Base-by-base conservation (phyloP, 73 alveolate species). In the Paramecium primaurelia region DNA sequence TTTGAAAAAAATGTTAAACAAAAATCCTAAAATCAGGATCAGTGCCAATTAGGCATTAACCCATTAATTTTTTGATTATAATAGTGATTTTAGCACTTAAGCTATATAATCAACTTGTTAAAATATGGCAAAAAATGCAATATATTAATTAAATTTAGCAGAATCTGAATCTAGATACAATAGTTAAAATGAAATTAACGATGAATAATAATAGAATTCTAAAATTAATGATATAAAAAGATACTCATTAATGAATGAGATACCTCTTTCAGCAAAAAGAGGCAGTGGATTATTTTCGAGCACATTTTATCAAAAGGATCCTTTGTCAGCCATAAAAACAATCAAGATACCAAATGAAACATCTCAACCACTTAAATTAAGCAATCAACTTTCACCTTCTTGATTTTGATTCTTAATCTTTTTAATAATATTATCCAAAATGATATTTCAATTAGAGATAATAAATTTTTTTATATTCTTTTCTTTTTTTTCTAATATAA, bases 1-100 rank as follows among this genome's bases (percentile, higher is more conserved):
- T 30, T 20, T 87, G 40, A 32, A 40, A 68, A 87, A 42, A 44
- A 87, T 87, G 93, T 89, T 87, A 22, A 59, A 22, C 11, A 87
- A 77, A 36, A 73, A 87, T 87, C 93, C 93, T 26, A 64, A 73
- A 40, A 18, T 59, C 20, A 87, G 93, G 42, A 37, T 58, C 4
- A 87, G 51, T 87, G 86, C 86, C 26, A 12, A n/a, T 38, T 59
- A 87, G 32, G 59, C 68, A 58, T 77, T 87, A 40, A 25, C 37
- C 36, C 93, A 87, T 64, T 45, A 75, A 5, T 87, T 73, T 49
- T 42, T 75, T 75, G 88, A 64, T 64, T 28, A 22, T 0, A 64
- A 64, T 34, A 64, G 47, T 40, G 87, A 73, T 22, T 36, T 36
- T 73, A 73, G 87, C 40, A 73, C 87, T 37, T 18, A 54, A 18